Percentiles rank a stretch among this genome's conserved stretches.
These are phyloP conservation scores for Rubus parviflorus DNA, from an alignment of 306 rosid genomes.

Conservation along the genomic window DNA sequence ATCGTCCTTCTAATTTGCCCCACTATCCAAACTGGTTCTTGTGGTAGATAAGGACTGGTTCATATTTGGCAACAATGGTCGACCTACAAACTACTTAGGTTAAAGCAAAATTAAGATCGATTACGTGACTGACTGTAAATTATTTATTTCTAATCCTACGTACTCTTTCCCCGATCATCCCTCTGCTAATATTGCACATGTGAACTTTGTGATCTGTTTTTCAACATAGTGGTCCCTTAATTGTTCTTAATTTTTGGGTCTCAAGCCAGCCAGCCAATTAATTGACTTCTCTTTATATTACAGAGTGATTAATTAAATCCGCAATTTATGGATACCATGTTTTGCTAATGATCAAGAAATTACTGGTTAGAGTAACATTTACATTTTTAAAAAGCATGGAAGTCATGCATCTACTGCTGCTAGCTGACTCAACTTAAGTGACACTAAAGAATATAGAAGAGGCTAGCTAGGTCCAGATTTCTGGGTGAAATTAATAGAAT, in stretches of 20 bases:
- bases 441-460: neutral
- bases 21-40: too few relatives aligned
- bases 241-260: neutral
- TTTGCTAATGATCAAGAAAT: neutral
- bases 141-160: neutral
- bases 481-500: neutral
- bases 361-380: neutral
- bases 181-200: slow-evolving; percentile 24
- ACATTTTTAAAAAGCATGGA: neutral
- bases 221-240: slow-evolving; percentile 7
- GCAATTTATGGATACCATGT: neutral
- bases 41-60: neutral
- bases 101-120: neutral
- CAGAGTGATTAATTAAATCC: neutral
- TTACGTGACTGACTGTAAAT: neutral
- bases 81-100: neutral
- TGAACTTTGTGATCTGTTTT: slow-evolving; percentile 26
- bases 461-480: neutral
- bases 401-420: slow-evolving; percentile 8
- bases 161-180: slow-evolving; percentile 11
- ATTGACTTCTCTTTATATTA: neutral
- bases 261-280: neutral
- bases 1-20: too few relatives aligned
- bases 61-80: neutral
- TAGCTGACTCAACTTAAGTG: neutral